These are phyloP conservation scores for Calonectria pseudoturangicola DNA, from an alignment of 2,329 filamentous ascomycete genomes.

Conservation along the genomic window DNA sequence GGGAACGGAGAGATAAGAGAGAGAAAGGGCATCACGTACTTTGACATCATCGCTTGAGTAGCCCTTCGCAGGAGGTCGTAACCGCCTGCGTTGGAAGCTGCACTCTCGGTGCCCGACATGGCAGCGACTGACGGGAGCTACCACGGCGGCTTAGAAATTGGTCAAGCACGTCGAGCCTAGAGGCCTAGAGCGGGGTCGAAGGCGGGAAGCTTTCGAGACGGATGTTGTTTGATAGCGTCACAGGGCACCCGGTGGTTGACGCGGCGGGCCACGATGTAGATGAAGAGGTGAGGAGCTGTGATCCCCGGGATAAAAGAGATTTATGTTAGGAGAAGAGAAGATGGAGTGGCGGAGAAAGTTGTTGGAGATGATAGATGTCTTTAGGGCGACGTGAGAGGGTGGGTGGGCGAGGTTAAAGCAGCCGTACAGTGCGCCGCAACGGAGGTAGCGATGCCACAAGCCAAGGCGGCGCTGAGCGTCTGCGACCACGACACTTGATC, in stretches of 20 bases:
- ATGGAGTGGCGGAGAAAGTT: constrained; percentile 47
- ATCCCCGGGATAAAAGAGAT: constrained; percentile 26
- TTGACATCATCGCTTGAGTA: constrained; percentile 79
- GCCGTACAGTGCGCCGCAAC: constrained; percentile 53
- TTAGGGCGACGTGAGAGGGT: constrained; percentile 55
- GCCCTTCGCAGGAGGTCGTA: constrained; percentile 76
- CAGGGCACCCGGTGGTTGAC: constrained; percentile 43
- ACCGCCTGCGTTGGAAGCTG: constrained; percentile 64
- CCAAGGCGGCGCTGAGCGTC: constrained; percentile 23
- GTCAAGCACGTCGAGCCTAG: constrained; percentile 45
- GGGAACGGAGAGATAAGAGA: constrained; percentile 45
- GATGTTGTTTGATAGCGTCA: constrained; percentile 46
- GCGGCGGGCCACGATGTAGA: constrained; percentile 32
- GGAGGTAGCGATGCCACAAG: constrained; percentile 37
- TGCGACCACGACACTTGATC: constrained; percentile 28
- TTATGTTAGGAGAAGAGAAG: constrained; percentile 51
- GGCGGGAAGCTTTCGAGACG: constrained; percentile 41
- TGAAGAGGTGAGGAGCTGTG: constrained; percentile 38
- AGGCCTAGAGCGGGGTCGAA: constrained; percentile 42
- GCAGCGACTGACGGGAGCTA: constrained; percentile 52
- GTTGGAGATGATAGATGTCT: constrained; percentile 55
- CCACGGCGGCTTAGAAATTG: constrained; percentile 48
- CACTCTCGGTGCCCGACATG: constrained; percentile 72
- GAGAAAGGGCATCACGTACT: constrained; percentile 65
- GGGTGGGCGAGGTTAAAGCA: constrained; percentile 52